Conservation (phyloP, 2,329 filamentous ascomycete genomes). For the Lachnellula suecica region DNA sequence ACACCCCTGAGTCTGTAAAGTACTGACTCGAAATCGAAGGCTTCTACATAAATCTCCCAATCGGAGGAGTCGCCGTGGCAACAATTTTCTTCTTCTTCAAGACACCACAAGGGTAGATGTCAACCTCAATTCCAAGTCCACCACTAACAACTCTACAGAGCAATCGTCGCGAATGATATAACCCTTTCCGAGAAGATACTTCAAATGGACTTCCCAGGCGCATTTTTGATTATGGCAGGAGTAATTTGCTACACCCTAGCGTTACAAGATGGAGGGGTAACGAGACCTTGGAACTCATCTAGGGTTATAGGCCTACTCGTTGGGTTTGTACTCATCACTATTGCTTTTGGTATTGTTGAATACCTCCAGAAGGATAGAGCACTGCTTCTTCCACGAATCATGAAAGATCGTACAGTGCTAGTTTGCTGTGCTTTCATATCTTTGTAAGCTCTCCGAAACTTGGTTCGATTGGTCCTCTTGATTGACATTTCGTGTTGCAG, state of each 20-base stretch:
- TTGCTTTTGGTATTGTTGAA: conserved; percentile 35
- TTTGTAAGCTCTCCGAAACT: not conserved
- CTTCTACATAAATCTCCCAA: conserved; percentile 38
- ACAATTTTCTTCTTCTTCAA: conserved; percentile 42
- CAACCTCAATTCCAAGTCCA: conserved; percentile 28
- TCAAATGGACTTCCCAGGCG: conserved; percentile 45
- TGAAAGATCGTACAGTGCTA: not conserved
- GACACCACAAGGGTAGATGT: conserved; percentile 29
- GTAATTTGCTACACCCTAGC: conserved; percentile 42
- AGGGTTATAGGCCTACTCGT: conserved; percentile 40
- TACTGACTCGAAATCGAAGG: not conserved
- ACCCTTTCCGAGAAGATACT: conserved; percentile 41
- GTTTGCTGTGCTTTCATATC: not conserved
- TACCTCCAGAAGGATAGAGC: conserved; percentile 38
- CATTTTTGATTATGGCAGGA: conserved; percentile 42
- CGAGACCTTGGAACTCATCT: conserved; percentile 39
- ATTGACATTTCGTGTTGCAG: no score
- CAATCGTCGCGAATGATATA: no score
- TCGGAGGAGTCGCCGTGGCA: conserved; percentile 35
- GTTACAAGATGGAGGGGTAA: conserved; percentile 43
- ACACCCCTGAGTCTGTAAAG: no score
- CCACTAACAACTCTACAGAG: no score
- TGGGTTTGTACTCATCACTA: conserved; percentile 26
- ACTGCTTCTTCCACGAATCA: not conserved
- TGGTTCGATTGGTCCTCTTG: not conserved